Base-by-base conservation (phyloP, 2,329 filamentous ascomycete genomes). In the Fusarium sp. region DNA sequence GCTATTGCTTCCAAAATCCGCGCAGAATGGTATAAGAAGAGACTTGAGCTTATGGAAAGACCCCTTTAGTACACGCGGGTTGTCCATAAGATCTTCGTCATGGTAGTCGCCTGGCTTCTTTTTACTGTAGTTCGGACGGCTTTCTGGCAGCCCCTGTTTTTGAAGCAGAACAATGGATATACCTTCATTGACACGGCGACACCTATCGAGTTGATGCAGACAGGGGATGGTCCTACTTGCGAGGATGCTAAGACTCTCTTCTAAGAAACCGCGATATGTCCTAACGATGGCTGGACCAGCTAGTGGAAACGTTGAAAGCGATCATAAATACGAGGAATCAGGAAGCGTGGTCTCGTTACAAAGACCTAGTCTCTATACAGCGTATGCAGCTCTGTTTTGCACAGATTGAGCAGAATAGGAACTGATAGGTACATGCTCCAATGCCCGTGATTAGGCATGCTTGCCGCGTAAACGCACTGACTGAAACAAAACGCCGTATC, bases 41-140 rank as follows among this genome's bases (percentile, higher is more conserved):
- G 65, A 47, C 40, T 44, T 35, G 28, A 58, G 11, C 56, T 54
- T 53, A 30, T 49, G 23, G 35, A 49, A 42, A 70, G 44, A 38
- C 60, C 65, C 21, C 60, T 69, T 32, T 72, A 72, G 70, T 38
- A 53, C 42, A 40, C 38, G 37, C 53, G 69, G 56, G 35, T 46
- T 54, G 38, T 11, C 12, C 59, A 72, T 25, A 62, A 30, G n/a
- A 23, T 69, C 16, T 25, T n/a, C 13, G 53, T 72, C 23, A 16
- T 38, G 13, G 18, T 46, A 23, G 33, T 23, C 44, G 37, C 35
- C 46, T 35, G 61, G 28, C 33, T 33, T 23, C 35, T 70, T 43
- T 58, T 30, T 28, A 28, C 30, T 18, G 49, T 44, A 56, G 44
- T 30, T 25, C 15, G 28, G 37, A 21, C n/a, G 16, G 30, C 16